A percentile compares a stretch with the other conserved stretches of the same genome.
These are phyloP conservation scores for Alternaria infectoria DNA, from an alignment of 2,329 filamentous ascomycete species.

Conservation along the genomic window DNA sequence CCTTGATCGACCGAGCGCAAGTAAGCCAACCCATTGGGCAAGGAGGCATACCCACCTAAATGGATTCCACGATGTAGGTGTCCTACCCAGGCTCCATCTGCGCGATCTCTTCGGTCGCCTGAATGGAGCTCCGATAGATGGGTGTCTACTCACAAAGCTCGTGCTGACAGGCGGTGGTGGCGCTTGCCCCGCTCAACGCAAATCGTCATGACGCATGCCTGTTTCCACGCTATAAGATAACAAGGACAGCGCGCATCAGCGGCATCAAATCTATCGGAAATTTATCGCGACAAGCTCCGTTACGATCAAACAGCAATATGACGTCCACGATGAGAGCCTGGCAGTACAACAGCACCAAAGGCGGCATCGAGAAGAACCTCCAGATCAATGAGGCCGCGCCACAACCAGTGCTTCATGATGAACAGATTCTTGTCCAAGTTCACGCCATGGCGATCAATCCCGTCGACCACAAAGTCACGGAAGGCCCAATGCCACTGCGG, in stretches of 20 bases:
- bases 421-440: slow-evolving; percentile 63
- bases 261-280: not conserved
- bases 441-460: slow-evolving; percentile 64
- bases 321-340: slow-evolving; percentile 62
- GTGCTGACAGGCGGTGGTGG: not conserved
- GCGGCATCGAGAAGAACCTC: slow-evolving; percentile 62
- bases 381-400: slow-evolving; percentile 54
- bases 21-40: not conserved
- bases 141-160: not conserved
- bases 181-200: slow-evolving; percentile 6
- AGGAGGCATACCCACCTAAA: not conserved
- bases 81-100: not conserved
- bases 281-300: not conserved
- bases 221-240: slow-evolving; percentile 2
- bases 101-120: not conserved
- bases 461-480: slow-evolving; percentile 68
- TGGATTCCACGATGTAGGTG: not conserved
- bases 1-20: not conserved
- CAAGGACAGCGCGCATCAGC: not conserved
- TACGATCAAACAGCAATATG: slow-evolving; percentile 12
- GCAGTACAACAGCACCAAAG: slow-evolving; percentile 58
- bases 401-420: slow-evolving; percentile 43
- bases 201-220: slow-evolving; percentile 8
- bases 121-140: not conserved
- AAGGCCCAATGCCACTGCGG: slow-evolving; percentile 49